A percentile compares a stretch with the other conserved stretches of the same genome.
Evolutionary conservation across 2,329 filamentous ascomycete genomes (phyloP).

Genomic region (Cladophialophora carrionii): DNA sequence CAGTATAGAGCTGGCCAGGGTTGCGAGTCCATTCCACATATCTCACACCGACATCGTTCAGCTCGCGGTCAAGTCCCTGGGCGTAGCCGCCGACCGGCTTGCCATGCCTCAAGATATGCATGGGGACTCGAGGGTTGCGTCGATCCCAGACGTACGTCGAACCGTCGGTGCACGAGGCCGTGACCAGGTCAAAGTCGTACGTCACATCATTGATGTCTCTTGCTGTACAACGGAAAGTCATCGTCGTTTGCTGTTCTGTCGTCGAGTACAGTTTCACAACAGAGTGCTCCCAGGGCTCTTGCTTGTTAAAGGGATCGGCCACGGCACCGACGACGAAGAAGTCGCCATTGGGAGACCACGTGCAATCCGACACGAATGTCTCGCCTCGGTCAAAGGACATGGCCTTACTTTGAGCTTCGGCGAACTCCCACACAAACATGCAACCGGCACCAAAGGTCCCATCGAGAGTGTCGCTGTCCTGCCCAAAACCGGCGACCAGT

Average conservation of each 20-base stretch:
- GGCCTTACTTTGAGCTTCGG: slow-evolving; percentile 43
- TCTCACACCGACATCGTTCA: slow-evolving; percentile 61
- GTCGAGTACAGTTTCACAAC: slow-evolving; percentile 59
- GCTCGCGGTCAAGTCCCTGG: slow-evolving; percentile 48
- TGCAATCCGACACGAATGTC: slow-evolving; percentile 61
- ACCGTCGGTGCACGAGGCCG: slow-evolving; percentile 64
- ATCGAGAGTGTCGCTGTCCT: slow-evolving; percentile 44
- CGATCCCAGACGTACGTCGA: slow-evolving; percentile 64
- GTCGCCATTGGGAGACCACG: slow-evolving; percentile 57
- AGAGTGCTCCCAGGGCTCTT: slow-evolving; percentile 47
- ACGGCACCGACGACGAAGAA: slow-evolving; percentile 58
- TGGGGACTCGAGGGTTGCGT: slow-evolving; percentile 50
- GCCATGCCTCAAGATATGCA: slow-evolving; percentile 58
- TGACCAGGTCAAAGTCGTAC: slow-evolving; percentile 57
- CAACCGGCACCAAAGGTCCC: slow-evolving; percentile 52
- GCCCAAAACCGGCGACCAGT: slow-evolving; percentile 60
- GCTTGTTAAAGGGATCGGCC: slow-evolving; percentile 36
- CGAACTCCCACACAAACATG: slow-evolving; percentile 58
- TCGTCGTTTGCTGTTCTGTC: slow-evolving; percentile 42
- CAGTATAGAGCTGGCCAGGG: slow-evolving; percentile 59
- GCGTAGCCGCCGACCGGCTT: slow-evolving; percentile 54
- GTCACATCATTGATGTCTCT: slow-evolving; percentile 65
- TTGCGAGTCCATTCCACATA: slow-evolving; percentile 61
- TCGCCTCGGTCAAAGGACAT: slow-evolving; percentile 53
- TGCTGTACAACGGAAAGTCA: slow-evolving; percentile 61